Evolutionary conservation across 768 basidiomycete species (phyloP), one percentile per base, ranked within the genome.

Genomic region (Auricularia auricula-judae): DNA sequence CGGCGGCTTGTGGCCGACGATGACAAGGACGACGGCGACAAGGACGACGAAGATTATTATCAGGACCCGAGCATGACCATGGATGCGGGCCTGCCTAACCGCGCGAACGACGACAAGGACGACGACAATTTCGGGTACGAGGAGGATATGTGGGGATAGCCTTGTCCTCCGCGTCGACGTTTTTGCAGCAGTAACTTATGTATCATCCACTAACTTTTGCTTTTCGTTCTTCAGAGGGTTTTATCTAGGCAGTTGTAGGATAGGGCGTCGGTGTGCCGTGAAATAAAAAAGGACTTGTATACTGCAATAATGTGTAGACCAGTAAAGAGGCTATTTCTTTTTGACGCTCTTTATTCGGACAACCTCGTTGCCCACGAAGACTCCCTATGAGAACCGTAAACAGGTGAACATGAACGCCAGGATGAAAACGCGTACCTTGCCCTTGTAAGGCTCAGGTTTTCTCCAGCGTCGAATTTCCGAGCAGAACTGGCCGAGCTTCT

Each of bases 381-480:
- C 87, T 67, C 95, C 95, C 91, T 98, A 62, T n/a, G 67, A 2
- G 58, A 1, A 53, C 34, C 36, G 18, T 23, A 65, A 36, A 61
- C 58, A 64, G 23, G 21, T 10, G 14, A 21, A 42, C 29, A 21
- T 7, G 33, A 3, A 1, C 16, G 51, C 34, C 65, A 44, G 66
- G 66, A n/a, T 29, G 23, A 54, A 43, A 56, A 44, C 58, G 76
- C 89, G 62, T 71, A 96, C 94, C 83, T 98, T 98, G 73, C 94
- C 96, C 77, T 98, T 93, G 77, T 98, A 99, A 16, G 94, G 95
- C 73, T 99, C 96, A 23, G 96, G 96, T 69, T 87, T 88, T 70
- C 96, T 83, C 77, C 86, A 88, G 65, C 81, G 82, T 67, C 94
- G 81, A 33, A 98, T 86, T 68, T 86, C 84, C 4, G 95, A 93